Conservation (phyloP, 2,329 filamentous ascomycete species). For the Pezizomycotina sp. region DNA sequence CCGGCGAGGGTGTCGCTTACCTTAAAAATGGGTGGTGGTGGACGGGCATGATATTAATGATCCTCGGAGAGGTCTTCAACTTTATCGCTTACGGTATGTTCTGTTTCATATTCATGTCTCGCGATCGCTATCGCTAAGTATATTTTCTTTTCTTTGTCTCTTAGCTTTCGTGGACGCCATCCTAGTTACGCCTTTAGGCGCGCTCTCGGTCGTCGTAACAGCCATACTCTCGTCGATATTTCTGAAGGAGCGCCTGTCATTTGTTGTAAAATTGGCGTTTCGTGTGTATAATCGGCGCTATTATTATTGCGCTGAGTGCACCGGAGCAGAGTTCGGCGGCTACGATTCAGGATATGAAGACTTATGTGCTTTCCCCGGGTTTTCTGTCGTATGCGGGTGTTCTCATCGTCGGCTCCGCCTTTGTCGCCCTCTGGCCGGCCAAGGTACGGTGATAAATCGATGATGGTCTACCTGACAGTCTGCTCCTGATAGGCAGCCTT, state of each 20-base stretch:
- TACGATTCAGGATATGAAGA: slow-evolving; percentile 82
- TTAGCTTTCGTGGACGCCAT: slow-evolving; percentile 95
- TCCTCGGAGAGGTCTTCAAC: slow-evolving; percentile 89
- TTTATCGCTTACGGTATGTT: slow-evolving; percentile 94
- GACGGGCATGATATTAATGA: slow-evolving; percentile 92
- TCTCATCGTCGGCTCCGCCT: slow-evolving; percentile 53
- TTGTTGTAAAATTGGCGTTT: slow-evolving; percentile 96
- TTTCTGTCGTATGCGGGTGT: slow-evolving; percentile 76
- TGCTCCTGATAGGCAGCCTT: slow-evolving; percentile 88
- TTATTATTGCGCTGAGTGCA: slow-evolving; percentile 89
- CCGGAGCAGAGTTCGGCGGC: slow-evolving; percentile 69
- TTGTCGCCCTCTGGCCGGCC: slow-evolving; percentile 69
- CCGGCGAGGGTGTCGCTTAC: slow-evolving; percentile 92
- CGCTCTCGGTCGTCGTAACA: slow-evolving; percentile 79
- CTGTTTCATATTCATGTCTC: no score
- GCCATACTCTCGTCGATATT: slow-evolving; percentile 87
- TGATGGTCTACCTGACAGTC: slow-evolving; percentile 93
- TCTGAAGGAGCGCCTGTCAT: slow-evolving; percentile 82
- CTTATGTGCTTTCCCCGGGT: slow-evolving; percentile 67
- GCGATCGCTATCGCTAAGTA: no score
- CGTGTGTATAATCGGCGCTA: slow-evolving; percentile 79
- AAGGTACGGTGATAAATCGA: slow-evolving; percentile 84
- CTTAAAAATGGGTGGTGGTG: slow-evolving; percentile 94
- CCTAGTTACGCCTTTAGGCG: slow-evolving; percentile 79
- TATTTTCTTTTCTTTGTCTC: no score